phyloP scores from a whole-genome alignment of 352 stramenopile genomes.

The Pythium utonaiense region DNA sequence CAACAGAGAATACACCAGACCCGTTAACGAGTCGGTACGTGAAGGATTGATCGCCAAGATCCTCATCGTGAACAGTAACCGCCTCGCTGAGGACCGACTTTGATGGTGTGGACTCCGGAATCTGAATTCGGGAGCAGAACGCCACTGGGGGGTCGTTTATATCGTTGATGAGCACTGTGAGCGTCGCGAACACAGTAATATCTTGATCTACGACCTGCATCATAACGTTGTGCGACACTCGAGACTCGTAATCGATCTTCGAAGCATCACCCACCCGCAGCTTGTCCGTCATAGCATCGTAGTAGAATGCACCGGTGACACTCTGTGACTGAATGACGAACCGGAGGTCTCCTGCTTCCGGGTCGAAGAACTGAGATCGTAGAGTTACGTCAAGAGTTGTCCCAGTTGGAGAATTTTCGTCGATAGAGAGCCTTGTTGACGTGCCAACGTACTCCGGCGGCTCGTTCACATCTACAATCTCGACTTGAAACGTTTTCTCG shows the following conservation, averaged over 20 bases:
- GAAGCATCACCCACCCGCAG: conserved; percentile 28
- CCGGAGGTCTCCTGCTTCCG: conserved; percentile 16
- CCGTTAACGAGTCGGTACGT: conserved; percentile 24
- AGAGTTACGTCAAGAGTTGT: conserved; percentile 11
- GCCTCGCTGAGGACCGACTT: conserved; percentile 12
- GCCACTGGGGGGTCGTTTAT: conserved; percentile 28
- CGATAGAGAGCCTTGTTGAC: background rate
- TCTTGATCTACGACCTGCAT: conserved; percentile 22
- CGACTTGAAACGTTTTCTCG: conserved; percentile 10
- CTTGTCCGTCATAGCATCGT: conserved; percentile 29
- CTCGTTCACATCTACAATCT: conserved; percentile 24
- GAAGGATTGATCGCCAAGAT: conserved; percentile 19
- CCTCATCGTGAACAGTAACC: conserved; percentile 30
- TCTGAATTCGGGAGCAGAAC: conserved; percentile 11
- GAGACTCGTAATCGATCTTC: conserved; percentile 37
- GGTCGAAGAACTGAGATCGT: conserved; percentile 21
- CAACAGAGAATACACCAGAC: conserved; percentile 29
- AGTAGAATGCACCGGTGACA: conserved; percentile 39
- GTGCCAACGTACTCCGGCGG: conserved; percentile 13
- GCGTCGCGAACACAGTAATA: background rate
- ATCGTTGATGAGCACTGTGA: conserved; percentile 21
- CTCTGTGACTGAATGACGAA: conserved; percentile 32
- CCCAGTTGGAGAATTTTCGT: conserved; percentile 15
- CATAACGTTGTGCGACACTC: conserved; percentile 7
- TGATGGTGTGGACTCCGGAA: conserved; percentile 24